Percentiles rank a stretch among this genome's conserved stretches.
Conservation (phyloP, 2,329 filamentous ascomycete genomes). For the Diaporthe vaccinii region DNA sequence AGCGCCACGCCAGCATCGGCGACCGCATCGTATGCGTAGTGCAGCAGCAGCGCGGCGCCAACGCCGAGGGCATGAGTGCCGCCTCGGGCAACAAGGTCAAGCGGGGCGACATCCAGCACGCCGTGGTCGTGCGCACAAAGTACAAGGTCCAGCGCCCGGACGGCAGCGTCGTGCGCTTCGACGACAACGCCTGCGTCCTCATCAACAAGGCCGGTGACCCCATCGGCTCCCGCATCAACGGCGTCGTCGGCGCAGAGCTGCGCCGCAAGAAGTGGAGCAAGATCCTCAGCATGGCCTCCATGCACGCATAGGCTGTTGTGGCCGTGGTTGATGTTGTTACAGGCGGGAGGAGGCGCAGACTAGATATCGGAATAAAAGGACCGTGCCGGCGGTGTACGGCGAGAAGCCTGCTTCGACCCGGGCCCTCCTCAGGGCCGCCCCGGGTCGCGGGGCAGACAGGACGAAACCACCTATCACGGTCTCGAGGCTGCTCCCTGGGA, state of each 20-base stretch:
- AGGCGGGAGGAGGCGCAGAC: no score
- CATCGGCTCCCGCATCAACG: constrained; percentile 91
- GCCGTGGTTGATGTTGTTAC: neutral
- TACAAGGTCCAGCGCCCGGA: constrained; percentile 91
- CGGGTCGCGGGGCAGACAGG: neutral
- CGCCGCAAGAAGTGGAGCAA: constrained; percentile 97
- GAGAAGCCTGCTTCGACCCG: neutral
- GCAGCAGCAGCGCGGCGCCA: constrained; percentile 91
- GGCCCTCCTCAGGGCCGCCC: neutral
- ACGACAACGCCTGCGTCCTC: constrained; percentile 97
- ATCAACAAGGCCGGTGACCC: constrained; percentile 98
- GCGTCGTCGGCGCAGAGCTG: constrained; percentile 90
- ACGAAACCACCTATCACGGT: neutral
- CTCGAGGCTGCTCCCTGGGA: neutral
- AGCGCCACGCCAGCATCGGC: constrained; percentile 88
- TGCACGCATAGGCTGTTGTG: constrained; percentile 61
- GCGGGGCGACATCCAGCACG: constrained; percentile 95
- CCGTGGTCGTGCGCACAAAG: constrained; percentile 90
- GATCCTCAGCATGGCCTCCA: constrained; percentile 93
- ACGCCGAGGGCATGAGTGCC: constrained; percentile 78
- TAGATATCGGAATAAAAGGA: no score
- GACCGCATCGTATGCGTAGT: constrained; percentile 98
- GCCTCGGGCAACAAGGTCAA: constrained; percentile 90
- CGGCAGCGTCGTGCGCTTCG: constrained; percentile 91
- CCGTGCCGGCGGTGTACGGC: neutral